phyloP scores from a whole-genome alignment of 2,329 filamentous ascomycete species.

The Ascochyta viciae-villosae region DNA sequence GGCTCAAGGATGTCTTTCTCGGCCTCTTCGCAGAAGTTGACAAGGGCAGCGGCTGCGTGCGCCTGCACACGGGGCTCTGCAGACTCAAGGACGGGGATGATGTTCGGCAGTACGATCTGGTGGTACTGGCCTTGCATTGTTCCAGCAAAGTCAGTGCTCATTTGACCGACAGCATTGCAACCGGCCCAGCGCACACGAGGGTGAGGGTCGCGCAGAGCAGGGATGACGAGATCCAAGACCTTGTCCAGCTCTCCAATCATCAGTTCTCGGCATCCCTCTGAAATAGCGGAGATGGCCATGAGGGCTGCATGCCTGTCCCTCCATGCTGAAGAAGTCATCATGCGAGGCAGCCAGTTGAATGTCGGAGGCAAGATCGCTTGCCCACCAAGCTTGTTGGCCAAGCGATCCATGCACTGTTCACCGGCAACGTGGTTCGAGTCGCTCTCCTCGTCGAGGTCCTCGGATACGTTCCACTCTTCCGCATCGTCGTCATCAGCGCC shows the following conservation, averaged over 20 bases:
- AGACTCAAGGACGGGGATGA: slow-evolving; percentile 90
- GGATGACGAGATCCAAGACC: slow-evolving; percentile 92
- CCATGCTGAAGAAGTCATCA: slow-evolving; percentile 97
- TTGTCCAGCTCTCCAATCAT: slow-evolving; percentile 96
- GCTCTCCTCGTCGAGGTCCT: slow-evolving; percentile 97
- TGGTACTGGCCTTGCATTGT: slow-evolving; percentile 98
- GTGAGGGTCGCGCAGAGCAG: slow-evolving; percentile 86
- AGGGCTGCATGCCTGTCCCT: slow-evolving; percentile 93
- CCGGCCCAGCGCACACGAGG: slow-evolving; percentile 96
- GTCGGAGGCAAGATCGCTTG: slow-evolving; percentile 89
- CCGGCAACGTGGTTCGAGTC: slow-evolving; percentile 97
- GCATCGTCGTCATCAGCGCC: slow-evolving; percentile 95
- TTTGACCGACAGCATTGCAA: slow-evolving; percentile 98
- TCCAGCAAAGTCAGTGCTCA: slow-evolving; percentile 98
- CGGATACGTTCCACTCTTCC: slow-evolving; percentile 87
- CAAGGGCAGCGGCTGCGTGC: slow-evolving; percentile 94
- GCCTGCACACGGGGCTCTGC: slow-evolving; percentile 94
- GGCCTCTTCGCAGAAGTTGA: slow-evolving; percentile 99
- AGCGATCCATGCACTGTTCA: slow-evolving; percentile 96
- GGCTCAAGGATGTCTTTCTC: slow-evolving; percentile 91
- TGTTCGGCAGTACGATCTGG: slow-evolving; percentile 82
- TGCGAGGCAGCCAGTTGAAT: slow-evolving; percentile 94
- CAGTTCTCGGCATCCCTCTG: slow-evolving; percentile 92
- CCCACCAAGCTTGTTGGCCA: slow-evolving; percentile 97
- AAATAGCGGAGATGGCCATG: slow-evolving; percentile 99